Percentiles rank a stretch among this genome's conserved stretches.
phyloP scores from a whole-genome alignment of 2,329 filamentous ascomycete species.

The Taxawa tesnikishii region DNA sequence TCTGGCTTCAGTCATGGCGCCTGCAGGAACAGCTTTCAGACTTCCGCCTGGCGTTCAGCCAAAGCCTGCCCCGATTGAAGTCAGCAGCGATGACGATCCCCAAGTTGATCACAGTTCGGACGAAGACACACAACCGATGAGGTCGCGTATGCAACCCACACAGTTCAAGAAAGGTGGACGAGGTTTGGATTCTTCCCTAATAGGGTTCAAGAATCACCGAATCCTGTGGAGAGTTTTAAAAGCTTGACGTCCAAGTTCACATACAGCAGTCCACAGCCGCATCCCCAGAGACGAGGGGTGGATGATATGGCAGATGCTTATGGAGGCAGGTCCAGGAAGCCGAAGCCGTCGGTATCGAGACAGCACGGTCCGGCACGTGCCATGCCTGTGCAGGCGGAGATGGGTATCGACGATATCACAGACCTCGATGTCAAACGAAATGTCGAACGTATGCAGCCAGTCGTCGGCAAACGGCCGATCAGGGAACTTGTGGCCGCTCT shows the following conservation, averaged over 20 bases:
- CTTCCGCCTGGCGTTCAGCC: constrained; percentile 20
- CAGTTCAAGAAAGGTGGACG: constrained; percentile 36
- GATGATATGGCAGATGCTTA: constrained; percentile 33
- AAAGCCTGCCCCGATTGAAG: constrained; percentile 9
- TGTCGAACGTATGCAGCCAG: constrained; percentile 37
- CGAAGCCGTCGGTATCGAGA: background rate
- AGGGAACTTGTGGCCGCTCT: constrained; percentile 38
- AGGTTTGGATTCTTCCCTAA: constrained; percentile 18
- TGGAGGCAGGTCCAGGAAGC: constrained; percentile 13
- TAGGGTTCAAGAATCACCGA: constrained; percentile 16
- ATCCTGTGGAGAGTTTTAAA: constrained; percentile 10
- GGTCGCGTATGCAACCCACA: constrained; percentile 49
- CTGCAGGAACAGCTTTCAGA: constrained; percentile 60
- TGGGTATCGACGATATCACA: constrained; percentile 36
- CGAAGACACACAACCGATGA: constrained; percentile 23
- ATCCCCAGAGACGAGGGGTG: constrained; percentile 1
- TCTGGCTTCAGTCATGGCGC: constrained; percentile 55
- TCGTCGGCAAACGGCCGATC: constrained; percentile 37
- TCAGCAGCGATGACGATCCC: constrained; percentile 31
- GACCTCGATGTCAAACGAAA: constrained; percentile 39
- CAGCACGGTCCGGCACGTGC: constrained; percentile 30
- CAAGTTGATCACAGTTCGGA: constrained; percentile 15
- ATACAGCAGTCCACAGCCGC: constrained; percentile 10
- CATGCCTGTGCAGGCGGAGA: constrained; percentile 28
- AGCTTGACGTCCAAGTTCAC: constrained; percentile 13